phyloP scores from a whole-genome alignment of 768 basidiomycete genomes.

The Leucosporidium creatinivorum region DNA sequence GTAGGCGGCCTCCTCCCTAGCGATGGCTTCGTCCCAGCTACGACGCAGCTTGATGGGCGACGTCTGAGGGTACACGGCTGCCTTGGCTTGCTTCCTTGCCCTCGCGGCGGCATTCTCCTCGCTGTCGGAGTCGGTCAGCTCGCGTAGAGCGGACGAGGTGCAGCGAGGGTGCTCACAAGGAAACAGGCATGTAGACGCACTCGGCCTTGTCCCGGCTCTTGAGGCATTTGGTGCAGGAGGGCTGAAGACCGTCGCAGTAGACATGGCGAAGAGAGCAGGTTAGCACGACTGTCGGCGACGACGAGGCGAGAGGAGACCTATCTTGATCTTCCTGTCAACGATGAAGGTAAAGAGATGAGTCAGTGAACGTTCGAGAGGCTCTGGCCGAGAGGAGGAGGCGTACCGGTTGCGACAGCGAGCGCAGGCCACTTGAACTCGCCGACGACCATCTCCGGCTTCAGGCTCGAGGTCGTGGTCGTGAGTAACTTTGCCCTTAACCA shows the following conservation, averaged over 20 bases:
- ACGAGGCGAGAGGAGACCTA: not conserved
- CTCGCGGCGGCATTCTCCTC: not conserved
- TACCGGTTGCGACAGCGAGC: not conserved
- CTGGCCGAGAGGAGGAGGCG: not conserved
- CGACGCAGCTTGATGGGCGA: no score
- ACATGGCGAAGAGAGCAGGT: not conserved
- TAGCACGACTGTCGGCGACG: not conserved
- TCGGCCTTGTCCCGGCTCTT: not conserved
- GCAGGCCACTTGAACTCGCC: not conserved
- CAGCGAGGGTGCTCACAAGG: not conserved
- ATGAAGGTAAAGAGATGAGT: not conserved
- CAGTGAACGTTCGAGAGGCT: not conserved
- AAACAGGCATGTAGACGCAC: not conserved
- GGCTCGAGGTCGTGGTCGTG: no score
- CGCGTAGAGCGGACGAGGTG: no score
- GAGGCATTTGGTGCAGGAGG: no score
- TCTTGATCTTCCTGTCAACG: not conserved
- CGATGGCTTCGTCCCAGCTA: not conserved
- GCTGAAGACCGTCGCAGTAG: no score
- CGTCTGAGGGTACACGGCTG: not conserved
- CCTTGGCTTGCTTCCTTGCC: constrained; percentile 1
- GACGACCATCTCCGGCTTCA: not conserved
- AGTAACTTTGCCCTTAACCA: no score
- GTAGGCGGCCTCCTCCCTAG: not conserved
- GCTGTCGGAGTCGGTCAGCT: not conserved